A percentile compares a stretch with the other conserved stretches of the same genome.
phyloP scores from a whole-genome alignment of 495 filamentous ascomycete genomes.

The Aspergillus diversus region DNA sequence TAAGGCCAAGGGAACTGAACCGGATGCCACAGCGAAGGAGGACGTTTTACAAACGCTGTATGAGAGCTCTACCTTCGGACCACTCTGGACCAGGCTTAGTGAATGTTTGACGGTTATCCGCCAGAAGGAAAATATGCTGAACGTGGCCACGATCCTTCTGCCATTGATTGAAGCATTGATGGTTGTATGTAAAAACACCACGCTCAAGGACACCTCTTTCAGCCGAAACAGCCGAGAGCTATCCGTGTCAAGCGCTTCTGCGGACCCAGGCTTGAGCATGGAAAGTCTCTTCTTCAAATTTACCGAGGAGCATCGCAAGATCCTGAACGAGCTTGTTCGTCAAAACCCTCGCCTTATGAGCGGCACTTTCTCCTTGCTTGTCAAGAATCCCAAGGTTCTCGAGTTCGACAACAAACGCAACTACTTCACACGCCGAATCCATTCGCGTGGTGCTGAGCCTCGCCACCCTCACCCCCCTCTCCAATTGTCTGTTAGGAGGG shows the following conservation, averaged over 20 bases:
- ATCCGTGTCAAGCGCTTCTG: constrained; percentile 73
- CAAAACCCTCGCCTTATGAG: constrained; percentile 98
- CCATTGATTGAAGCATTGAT: constrained; percentile 95
- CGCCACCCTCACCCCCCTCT: constrained; percentile 73
- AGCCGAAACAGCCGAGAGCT: constrained; percentile 67
- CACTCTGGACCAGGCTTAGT: constrained; percentile 92
- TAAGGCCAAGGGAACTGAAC: constrained; percentile 57
- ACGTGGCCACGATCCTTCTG: constrained; percentile 92
- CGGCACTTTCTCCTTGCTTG: constrained; percentile 90
- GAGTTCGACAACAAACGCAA: constrained; percentile 99
- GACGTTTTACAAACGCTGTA: constrained; percentile 87
- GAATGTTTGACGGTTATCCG: constrained; percentile 87
- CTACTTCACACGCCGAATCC: constrained; percentile 94
- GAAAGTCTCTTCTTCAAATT: constrained; percentile 96
- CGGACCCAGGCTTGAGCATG: constrained; percentile 70
- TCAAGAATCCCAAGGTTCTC: constrained; percentile 97
- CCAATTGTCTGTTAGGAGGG: constrained; percentile 86
- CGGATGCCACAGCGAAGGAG: constrained; percentile 61
- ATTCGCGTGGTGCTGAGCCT: constrained; percentile 69
- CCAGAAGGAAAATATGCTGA: constrained; percentile 90
- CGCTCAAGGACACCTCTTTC: constrained; percentile 69
- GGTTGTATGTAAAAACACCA: constrained; percentile 98
- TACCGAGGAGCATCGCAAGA: constrained; percentile 96
- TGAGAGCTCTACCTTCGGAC: constrained; percentile 85
- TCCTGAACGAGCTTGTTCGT: constrained; percentile 96